Conservation (phyloP, 73 alveolate species). For the Durusdinium trenchii region DNA sequence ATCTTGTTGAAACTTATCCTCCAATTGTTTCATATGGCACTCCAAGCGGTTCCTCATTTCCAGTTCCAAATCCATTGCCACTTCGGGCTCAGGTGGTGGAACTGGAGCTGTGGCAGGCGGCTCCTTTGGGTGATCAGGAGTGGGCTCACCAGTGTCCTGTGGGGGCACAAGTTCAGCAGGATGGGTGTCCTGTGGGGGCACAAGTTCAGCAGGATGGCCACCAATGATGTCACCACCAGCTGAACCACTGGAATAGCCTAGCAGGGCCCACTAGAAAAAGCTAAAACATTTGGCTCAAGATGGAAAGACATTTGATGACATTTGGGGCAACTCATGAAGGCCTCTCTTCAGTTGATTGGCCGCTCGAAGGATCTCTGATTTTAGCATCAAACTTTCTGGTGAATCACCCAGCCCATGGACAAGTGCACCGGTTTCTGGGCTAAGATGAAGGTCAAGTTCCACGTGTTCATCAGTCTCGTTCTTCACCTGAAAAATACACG, state of each 20-base stretch:
- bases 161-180: background rate
- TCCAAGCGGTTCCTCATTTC: background rate
- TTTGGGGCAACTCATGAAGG: no score
- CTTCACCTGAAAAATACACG: background rate
- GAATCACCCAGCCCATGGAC: background rate
- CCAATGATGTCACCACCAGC: background rate
- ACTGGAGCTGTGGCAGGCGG: background rate
- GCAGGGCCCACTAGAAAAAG: background rate
- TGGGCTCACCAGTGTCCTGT: background rate
- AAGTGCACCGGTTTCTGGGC: constrained; percentile 27
- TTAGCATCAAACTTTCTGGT: constrained; percentile 5
- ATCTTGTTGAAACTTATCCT: background rate
- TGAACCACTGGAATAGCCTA: constrained; percentile 28
- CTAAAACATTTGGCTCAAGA: background rate
- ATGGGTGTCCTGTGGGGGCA: background rate
- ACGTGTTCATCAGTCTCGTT: background rate
- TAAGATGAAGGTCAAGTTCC: background rate
- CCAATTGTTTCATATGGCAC: background rate
- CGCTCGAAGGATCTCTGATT: background rate
- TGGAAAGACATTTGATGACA: no score
- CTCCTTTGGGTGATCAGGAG: background rate
- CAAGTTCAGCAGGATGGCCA: background rate
- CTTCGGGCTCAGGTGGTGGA: background rate
- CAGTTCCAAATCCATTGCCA: background rate
- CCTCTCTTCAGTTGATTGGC: constrained; percentile 7